These are phyloP conservation scores for Quercus phellos DNA, from an alignment of 331 rosid genomes.

Conservation along the genomic window DNA sequence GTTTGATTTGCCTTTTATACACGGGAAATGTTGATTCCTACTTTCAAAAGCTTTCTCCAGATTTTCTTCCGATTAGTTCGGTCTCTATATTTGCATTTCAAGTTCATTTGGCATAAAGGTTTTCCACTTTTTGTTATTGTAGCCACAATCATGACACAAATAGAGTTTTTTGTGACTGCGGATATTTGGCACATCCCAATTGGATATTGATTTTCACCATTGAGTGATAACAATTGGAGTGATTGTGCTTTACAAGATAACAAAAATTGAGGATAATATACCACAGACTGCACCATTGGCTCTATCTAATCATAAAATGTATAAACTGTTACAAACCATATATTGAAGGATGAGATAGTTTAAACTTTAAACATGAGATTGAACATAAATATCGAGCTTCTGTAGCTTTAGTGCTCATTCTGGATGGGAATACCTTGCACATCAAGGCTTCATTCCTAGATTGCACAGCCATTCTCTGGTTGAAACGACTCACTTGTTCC, in stretches of 20 bases:
- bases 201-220: background rate
- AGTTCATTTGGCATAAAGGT: background rate
- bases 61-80: background rate
- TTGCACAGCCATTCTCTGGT: too few species aligned
- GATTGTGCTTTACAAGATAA: background rate
- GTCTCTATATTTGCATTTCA: background rate
- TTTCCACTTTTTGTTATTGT: background rate
- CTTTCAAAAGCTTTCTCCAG: background rate
- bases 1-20: background rate
- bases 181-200: background rate
- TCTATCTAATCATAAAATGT: too few species aligned
- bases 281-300: background rate
- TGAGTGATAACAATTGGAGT: background rate
- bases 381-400: background rate
- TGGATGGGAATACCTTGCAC: too few species aligned
- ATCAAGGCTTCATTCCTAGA: too few species aligned
- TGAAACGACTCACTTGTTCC: too few species aligned
- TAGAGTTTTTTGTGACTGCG: background rate
- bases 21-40: background rate
- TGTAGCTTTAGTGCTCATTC: background rate
- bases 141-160: background rate
- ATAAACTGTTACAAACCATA: too few species aligned
- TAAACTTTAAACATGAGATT: too few species aligned
- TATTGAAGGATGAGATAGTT: too few species aligned
- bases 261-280: background rate